Conservation (phyloP, 345 rosid species). For the Laguncularia racemosa region DNA sequence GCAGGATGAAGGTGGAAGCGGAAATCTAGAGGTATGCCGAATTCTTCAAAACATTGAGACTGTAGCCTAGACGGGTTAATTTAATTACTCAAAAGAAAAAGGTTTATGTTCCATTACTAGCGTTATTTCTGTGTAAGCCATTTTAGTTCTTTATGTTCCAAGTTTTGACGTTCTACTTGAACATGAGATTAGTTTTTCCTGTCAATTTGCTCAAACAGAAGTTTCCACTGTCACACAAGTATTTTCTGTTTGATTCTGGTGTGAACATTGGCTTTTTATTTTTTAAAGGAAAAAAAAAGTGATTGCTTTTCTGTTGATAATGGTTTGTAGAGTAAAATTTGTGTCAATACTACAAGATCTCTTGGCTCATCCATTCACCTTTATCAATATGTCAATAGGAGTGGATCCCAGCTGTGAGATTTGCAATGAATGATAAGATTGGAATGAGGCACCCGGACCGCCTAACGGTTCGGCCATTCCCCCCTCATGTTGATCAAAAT, state of each 20-base stretch:
- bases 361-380: neutral
- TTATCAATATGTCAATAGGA: conserved; percentile 35
- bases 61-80: neutral
- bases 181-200: too few species aligned
- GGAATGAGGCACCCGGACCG: conserved; percentile 71
- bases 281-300: too few species aligned
- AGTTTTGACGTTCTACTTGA: too few species aligned
- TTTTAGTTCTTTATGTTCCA: too few species aligned
- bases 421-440: conserved; percentile 73
- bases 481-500: conserved; percentile 30
- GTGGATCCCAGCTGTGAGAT: conserved; percentile 73
- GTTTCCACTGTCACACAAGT: too few species aligned
- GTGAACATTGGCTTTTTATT: too few species aligned
- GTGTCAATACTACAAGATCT: neutral
- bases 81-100: neutral
- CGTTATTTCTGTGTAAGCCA: too few species aligned
- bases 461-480: conserved; percentile 63
- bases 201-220: too few species aligned
- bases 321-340: too few species aligned
- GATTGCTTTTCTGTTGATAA: too few species aligned
- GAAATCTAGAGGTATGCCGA: conserved; percentile 77
- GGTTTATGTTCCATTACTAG: too few species aligned
- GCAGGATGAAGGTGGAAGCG: conserved; percentile 69
- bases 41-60: neutral
- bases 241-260: too few species aligned